Conservation (phyloP, 2,329 filamentous ascomycete genomes). For the Chaetomium globosum region DNA sequence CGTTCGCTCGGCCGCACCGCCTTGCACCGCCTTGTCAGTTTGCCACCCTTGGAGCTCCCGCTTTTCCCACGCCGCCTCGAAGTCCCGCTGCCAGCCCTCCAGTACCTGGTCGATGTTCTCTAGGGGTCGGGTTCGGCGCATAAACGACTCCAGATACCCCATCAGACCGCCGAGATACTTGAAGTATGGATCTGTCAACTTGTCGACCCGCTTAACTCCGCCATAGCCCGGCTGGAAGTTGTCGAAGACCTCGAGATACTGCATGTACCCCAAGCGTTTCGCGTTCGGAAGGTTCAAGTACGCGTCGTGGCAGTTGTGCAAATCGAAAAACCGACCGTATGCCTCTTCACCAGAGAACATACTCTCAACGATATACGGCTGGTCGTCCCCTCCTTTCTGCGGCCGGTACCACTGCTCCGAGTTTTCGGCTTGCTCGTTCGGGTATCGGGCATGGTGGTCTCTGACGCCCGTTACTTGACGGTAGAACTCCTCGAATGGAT, state of each 20-base stretch:
- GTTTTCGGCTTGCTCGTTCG: slow-evolving; percentile 93
- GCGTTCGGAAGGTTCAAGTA: slow-evolving; percentile 88
- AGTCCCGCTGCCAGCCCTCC: slow-evolving; percentile 75
- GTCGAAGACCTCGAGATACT: slow-evolving; percentile 92
- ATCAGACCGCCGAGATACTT: slow-evolving; percentile 80
- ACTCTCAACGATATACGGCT: slow-evolving; percentile 73
- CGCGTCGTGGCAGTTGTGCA: slow-evolving; percentile 80
- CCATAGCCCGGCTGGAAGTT: slow-evolving; percentile 74
- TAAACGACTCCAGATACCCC: slow-evolving; percentile 83
- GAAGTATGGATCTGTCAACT: slow-evolving; percentile 91
- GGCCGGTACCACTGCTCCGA: slow-evolving; percentile 87
- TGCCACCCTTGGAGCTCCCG: slow-evolving; percentile 81
- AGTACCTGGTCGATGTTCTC: slow-evolving; percentile 84
- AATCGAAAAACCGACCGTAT: slow-evolving; percentile 88
- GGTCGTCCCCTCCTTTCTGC: slow-evolving; percentile 64
- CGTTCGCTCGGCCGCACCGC: slow-evolving; percentile 44
- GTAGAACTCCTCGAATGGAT: slow-evolving; percentile 90
- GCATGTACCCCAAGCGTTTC: slow-evolving; percentile 83
- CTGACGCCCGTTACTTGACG: slow-evolving; percentile 79
- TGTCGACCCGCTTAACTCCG: slow-evolving; percentile 76
- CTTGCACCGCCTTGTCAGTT: slow-evolving; percentile 50
- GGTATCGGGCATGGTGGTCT: slow-evolving; percentile 85
- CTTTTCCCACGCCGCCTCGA: slow-evolving; percentile 78
- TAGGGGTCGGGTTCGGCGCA: slow-evolving; percentile 79
- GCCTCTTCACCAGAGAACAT: slow-evolving; percentile 97